phyloP scores from a whole-genome alignment of 2,329 filamentous ascomycete genomes.

The Neonectria neomacrospora region DNA sequence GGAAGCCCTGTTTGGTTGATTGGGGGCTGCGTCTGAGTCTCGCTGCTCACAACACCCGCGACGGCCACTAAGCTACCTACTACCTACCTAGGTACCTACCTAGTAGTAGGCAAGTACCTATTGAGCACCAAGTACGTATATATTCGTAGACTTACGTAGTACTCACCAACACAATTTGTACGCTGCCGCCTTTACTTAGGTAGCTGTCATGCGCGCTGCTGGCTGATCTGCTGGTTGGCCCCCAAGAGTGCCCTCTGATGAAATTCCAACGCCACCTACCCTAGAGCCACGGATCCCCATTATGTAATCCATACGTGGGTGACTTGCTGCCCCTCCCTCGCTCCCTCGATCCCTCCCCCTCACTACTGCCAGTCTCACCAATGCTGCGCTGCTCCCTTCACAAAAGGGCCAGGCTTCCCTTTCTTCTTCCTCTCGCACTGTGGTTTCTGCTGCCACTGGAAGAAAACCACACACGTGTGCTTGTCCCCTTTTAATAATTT shows the following conservation, averaged over 20 bases:
- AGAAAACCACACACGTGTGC: neutral
- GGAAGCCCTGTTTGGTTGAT: conserved; percentile 1
- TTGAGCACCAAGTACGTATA: neutral
- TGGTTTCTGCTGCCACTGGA: neutral
- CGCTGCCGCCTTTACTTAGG: no score
- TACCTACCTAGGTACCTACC: no score
- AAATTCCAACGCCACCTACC: neutral
- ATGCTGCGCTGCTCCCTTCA: neutral
- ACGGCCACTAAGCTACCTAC: neutral
- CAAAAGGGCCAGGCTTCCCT: neutral
- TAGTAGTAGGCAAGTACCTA: no score
- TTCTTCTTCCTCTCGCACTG: neutral
- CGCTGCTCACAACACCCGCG: neutral
- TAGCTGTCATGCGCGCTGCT: conserved; percentile 1
- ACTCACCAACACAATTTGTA: no score
- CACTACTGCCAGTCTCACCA: neutral
- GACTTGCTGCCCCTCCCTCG: neutral
- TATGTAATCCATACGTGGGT: neutral
- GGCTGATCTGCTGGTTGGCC: neutral
- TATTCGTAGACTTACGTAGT: no score
- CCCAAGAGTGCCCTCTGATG: neutral
- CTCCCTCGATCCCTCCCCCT: neutral
- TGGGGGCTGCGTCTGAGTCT: neutral
- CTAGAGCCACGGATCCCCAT: neutral
- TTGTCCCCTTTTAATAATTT: neutral